Evolutionary conservation across 768 basidiomycete genomes (phyloP).

Genomic region (Butyriboletus loyo): DNA sequence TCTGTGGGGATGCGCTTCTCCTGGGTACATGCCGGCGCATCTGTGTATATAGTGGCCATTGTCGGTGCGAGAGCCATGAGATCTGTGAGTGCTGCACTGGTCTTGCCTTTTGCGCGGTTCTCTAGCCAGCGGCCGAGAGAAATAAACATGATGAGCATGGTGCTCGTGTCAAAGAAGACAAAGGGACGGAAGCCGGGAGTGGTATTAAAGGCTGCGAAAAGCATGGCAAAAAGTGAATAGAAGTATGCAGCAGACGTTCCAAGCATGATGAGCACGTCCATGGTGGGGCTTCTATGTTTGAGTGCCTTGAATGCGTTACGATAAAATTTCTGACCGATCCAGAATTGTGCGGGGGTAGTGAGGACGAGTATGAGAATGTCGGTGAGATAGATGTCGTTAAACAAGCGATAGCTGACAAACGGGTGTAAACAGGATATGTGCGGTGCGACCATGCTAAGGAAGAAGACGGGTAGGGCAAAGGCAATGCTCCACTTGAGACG

Average conservation of each 20-base stretch:
- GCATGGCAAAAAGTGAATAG: constrained; percentile 76
- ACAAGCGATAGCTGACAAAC: constrained; percentile 49
- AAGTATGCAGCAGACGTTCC: constrained; percentile 93
- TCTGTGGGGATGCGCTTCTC: constrained; percentile 94
- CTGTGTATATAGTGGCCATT: constrained; percentile 94
- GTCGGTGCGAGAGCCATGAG: constrained; percentile 93
- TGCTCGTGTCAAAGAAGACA: constrained; percentile 97
- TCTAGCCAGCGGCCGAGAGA: constrained; percentile 94
- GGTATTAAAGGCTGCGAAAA: constrained; percentile 60
- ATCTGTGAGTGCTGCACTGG: constrained; percentile 93
- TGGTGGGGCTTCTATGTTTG: constrained; percentile 86
- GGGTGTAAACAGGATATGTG: constrained; percentile 58
- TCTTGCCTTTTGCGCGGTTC: constrained; percentile 96
- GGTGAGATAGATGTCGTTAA: constrained; percentile 73
- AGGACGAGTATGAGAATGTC: constrained; percentile 73
- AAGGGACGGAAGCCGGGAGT: constrained; percentile 73
- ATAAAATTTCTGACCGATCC: constrained; percentile 87
- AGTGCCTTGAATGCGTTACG: constrained; percentile 87
- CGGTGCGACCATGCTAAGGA: constrained; percentile 82
- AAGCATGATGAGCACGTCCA: constrained; percentile 96
- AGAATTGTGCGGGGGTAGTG: constrained; percentile 91
- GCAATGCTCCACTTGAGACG: constrained; percentile 70
- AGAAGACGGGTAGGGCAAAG: constrained; percentile 93
- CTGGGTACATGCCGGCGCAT: constrained; percentile 71
- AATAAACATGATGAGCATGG: constrained; percentile 97